Base-by-base conservation (phyloP, 1,139 yeast genomes). In the Trichomonascaceae sp. region DNA sequence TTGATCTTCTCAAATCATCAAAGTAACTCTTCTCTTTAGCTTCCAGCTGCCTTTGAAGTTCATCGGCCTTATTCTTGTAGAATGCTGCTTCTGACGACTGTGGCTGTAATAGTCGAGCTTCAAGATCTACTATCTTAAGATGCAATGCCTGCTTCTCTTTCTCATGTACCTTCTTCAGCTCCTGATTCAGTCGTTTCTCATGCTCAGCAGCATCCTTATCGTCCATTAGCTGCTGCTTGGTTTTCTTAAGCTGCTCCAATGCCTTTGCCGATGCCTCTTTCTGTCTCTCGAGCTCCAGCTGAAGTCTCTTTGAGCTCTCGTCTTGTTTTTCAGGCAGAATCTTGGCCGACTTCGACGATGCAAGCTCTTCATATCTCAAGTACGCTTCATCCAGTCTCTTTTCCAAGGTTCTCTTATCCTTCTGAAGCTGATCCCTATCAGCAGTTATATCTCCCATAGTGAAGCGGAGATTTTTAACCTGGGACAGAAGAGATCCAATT, bases 331-430 rank as follows among this genome's bases (percentile, higher is more conserved):
- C 58, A 7, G 60, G 55, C 38, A 62, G 53, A 30, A 62, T 62
- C 15, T 57, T 15, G 43, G 47, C 43, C 46, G 60, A 49, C 53
- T 55, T 48, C 8, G 55, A 54, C 43, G 58, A 57, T 10, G 64
- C 67, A 6, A 64, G 57, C 47, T 61, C 69, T 50, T 65, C 69
- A 44, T 66, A 60, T 43, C 65, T 63, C 50, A 61, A 56, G 2
- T 66, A 62, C 46, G 66, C 60, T 45, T 66, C 69, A 10, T 61
- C 58, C n/a, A 70, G 59, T 9, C 74, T 64, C 43, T 57, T 59
- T 54, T 73, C 76, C n/a, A 73, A 62, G 10, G 64, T 63, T 22
- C 68, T 58, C 61, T 72, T 72, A 51, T 72, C 75, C 50, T 64
- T 65, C 22, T 63, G 66, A 22, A 72, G 60, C 51, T 70, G 71